Evolutionary conservation across 805 yeast species (phyloP).

Genomic region (Ogataea nitratoaversa): DNA sequence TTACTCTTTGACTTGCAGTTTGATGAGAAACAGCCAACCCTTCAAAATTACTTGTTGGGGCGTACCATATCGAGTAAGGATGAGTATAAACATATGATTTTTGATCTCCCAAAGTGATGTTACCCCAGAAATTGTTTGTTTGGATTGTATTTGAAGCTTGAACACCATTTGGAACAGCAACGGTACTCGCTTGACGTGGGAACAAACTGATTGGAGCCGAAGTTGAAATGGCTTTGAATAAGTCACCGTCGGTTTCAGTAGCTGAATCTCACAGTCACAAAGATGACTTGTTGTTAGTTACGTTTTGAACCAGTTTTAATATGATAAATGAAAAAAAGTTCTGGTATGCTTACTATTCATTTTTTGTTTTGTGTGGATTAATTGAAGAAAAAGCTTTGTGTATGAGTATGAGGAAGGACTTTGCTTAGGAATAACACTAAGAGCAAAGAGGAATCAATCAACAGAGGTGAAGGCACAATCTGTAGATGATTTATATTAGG

Average conservation of each 20-base stretch:
- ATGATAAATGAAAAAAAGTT: too few species aligned
- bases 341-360: neutral
- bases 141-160: slow-evolving; percentile 36
- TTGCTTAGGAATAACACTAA: too few species aligned
- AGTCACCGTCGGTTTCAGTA: slow-evolving; percentile 32
- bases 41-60: slow-evolving; percentile 36
- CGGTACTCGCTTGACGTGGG: slow-evolving; percentile 25
- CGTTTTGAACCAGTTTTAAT: neutral
- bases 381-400: too few species aligned
- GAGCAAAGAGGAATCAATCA: too few species aligned
- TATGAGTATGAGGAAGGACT: too few species aligned
- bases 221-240: slow-evolving; percentile 39
- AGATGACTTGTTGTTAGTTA: neutral
- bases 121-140: slow-evolving; percentile 74
- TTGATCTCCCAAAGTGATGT: slow-evolving; percentile 60
- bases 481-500: too few species aligned
- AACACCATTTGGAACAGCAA: slow-evolving; percentile 22
- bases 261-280: neutral
- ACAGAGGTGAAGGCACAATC: too few species aligned
- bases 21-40: slow-evolving; percentile 69
- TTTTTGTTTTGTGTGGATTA: too few species aligned
- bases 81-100: slow-evolving; percentile 68
- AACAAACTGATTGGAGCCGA: slow-evolving; percentile 43
- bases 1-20: slow-evolving; percentile 52
- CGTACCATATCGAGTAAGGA: slow-evolving; percentile 69